A percentile compares a stretch with the other conserved stretches of the same genome.
Conservation (phyloP, 768 basidiomycete genomes). For the Tulasnella sp. region DNA sequence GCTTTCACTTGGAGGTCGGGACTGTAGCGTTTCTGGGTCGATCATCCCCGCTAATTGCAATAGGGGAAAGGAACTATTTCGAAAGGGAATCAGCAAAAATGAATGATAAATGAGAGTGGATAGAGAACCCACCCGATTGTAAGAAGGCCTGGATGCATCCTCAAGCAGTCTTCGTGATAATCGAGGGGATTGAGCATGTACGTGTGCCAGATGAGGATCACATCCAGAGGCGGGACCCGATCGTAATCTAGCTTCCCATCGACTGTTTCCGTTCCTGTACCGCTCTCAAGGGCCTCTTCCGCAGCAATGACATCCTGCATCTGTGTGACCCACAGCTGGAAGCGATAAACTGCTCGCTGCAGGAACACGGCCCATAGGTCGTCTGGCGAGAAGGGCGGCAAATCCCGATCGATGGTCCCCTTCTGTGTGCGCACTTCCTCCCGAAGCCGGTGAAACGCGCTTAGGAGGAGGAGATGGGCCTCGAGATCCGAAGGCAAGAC, state of each 20-base stretch:
- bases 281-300: neutral
- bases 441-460: constrained; percentile 17
- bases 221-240: constrained; percentile 19
- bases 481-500: constrained; percentile 11
- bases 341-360: no score
- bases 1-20: neutral
- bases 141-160: neutral
- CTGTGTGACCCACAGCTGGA: no score
- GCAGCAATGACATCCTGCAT: neutral
- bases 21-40: constrained; percentile 7
- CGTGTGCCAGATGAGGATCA: constrained; percentile 19
- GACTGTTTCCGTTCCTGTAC: no score
- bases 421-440: constrained; percentile 9
- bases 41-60: constrained; percentile 10
- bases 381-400: constrained; percentile 5
- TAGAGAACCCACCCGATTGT: neutral
- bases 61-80: constrained; percentile 15
- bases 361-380: constrained; percentile 15
- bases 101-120: neutral
- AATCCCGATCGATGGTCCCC: neutral
- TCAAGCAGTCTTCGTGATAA: constrained; percentile 19
- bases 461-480: constrained; percentile 20
- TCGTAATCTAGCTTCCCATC: neutral
- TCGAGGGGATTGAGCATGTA: constrained; percentile 19
- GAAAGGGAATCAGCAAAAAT: neutral